These are phyloP conservation scores for Tylopilus sp. DNA, from an alignment of 1,284 basidiomycete species.

Conservation along the genomic window DNA sequence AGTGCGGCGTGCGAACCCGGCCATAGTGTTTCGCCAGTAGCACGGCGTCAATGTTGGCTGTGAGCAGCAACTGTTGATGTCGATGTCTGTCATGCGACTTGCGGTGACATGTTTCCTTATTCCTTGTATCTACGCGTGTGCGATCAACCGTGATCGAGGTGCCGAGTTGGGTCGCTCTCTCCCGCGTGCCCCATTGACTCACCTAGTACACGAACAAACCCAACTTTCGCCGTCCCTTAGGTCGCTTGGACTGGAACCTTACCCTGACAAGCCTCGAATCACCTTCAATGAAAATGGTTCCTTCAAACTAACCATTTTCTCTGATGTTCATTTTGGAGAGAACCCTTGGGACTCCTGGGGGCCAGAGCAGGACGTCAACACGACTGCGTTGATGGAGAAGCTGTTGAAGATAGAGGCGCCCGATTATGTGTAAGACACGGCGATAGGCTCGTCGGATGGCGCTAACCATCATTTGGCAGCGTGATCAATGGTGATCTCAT, in stretches of 20 bases:
- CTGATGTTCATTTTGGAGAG: constrained; percentile 68
- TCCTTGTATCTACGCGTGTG: constrained; percentile 14
- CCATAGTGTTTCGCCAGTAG: neutral
- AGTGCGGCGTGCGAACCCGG: neutral
- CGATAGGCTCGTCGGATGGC: neutral
- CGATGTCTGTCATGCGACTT: constrained; percentile 7
- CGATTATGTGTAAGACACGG: constrained; percentile 56
- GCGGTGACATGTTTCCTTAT: neutral
- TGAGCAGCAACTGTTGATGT: neutral
- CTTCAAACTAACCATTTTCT: constrained; percentile 68
- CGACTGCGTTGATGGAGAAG: constrained; percentile 51
- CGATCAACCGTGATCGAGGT: constrained; percentile 10
- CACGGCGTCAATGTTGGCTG: neutral
- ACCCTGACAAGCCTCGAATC: constrained; percentile 49
- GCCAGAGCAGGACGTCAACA: constrained; percentile 59
- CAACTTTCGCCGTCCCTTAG: neutral
- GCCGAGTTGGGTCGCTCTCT: neutral
- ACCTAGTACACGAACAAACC: neutral
- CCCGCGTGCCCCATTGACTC: neutral
- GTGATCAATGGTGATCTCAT: constrained; percentile 66
- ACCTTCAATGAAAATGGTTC: constrained; percentile 51
- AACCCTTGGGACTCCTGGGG: constrained; percentile 69
- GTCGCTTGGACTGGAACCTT: constrained; percentile 40
- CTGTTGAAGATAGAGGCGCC: constrained; percentile 55
- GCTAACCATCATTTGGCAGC: constrained; percentile 32